Conservation (phyloP, 306 rosid species). For the Mimosa bimucronata region DNA sequence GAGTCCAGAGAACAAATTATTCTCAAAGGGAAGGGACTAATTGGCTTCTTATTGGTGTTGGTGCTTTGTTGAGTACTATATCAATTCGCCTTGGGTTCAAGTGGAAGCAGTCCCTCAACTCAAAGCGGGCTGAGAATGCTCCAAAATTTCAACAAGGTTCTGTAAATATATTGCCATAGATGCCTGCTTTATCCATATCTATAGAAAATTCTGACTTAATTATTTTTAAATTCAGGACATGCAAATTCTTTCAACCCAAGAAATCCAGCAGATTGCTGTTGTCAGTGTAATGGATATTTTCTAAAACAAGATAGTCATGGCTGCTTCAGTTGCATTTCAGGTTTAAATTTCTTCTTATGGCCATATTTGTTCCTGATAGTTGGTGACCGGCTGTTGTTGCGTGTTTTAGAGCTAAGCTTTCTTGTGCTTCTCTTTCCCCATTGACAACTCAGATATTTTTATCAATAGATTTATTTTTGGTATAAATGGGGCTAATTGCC, state of each 20-base stretch:
- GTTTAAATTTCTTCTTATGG: slow-evolving; percentile 47
- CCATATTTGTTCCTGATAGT: slow-evolving; percentile 16
- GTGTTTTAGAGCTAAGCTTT: slow-evolving; percentile 21
- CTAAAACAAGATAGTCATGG: slow-evolving; percentile 62
- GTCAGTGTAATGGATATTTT: slow-evolving; percentile 65
- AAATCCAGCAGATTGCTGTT: slow-evolving; percentile 56
- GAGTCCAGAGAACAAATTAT: slow-evolving; percentile 57
- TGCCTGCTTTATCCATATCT: slow-evolving; percentile 16
- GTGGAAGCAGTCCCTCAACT: slow-evolving; percentile 81
- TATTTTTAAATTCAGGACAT: slow-evolving; percentile 53
- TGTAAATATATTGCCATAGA: slow-evolving; percentile 4
- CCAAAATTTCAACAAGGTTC: slow-evolving; percentile 38
- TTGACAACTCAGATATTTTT: not conserved
- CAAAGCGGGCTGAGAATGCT: slow-evolving; percentile 60
- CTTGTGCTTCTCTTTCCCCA: slow-evolving; percentile 12
- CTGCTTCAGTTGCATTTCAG: slow-evolving; percentile 73
- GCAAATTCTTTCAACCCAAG: slow-evolving; percentile 60
- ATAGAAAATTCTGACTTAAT: slow-evolving; percentile 34
- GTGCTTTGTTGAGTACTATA: slow-evolving; percentile 84
- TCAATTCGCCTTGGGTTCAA: slow-evolving; percentile 92
- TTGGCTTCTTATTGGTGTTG: slow-evolving; percentile 92
- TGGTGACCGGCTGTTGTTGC: slow-evolving; percentile 1
- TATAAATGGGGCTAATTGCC: no score
- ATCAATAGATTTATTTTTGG: no score
- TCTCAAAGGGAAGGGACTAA: slow-evolving; percentile 65